These are phyloP conservation scores for Caulochytrium protostelioides DNA, from an alignment of 371 early-diverging fungal genomes.

Conservation along the genomic window DNA sequence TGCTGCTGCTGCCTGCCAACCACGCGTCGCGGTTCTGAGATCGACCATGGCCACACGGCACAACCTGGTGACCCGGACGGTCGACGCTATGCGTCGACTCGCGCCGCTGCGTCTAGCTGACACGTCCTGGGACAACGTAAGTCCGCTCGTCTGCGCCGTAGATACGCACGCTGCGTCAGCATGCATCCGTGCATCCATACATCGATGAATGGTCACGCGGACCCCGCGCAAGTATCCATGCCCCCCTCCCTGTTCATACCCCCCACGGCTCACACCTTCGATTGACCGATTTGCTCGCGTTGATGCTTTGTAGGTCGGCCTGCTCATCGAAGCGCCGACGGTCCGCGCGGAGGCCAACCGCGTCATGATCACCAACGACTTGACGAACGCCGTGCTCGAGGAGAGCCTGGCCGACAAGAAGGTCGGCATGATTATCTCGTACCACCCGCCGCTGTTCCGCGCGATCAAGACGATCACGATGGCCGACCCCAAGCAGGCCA, in stretches of 20 bases:
- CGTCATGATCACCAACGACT: conserved; percentile 73
- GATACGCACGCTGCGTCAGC: too few species aligned
- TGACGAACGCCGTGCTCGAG: conserved; percentile 56
- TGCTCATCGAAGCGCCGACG: conserved; percentile 45
- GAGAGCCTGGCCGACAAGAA: conserved; percentile 55
- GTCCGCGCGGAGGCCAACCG: conserved; percentile 32
- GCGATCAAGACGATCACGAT: conserved; percentile 51
- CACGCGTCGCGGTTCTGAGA: too few species aligned
- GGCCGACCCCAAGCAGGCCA: conserved; percentile 44
- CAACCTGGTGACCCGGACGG: too few species aligned
- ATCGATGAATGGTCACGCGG: too few species aligned
- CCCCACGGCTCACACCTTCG: too few species aligned
- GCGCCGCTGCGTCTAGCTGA: conserved; percentile 69
- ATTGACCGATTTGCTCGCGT: too few species aligned
- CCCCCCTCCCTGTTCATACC: not conserved
- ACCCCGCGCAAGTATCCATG: conserved; percentile 3
- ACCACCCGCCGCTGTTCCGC: conserved; percentile 81
- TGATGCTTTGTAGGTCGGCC: too few species aligned
- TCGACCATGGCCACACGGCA: too few species aligned
- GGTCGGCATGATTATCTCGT: conserved; percentile 63
- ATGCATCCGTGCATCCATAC: too few species aligned
- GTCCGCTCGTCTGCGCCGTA: too few species aligned
- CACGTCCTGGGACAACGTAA: conserved; percentile 84
- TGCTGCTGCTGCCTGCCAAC: too few species aligned
- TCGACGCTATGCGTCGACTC: conserved; percentile 46